Evolutionary conservation across 768 basidiomycete species (phyloP).

Genomic region (Porphyrellus cyaneotinctus): DNA sequence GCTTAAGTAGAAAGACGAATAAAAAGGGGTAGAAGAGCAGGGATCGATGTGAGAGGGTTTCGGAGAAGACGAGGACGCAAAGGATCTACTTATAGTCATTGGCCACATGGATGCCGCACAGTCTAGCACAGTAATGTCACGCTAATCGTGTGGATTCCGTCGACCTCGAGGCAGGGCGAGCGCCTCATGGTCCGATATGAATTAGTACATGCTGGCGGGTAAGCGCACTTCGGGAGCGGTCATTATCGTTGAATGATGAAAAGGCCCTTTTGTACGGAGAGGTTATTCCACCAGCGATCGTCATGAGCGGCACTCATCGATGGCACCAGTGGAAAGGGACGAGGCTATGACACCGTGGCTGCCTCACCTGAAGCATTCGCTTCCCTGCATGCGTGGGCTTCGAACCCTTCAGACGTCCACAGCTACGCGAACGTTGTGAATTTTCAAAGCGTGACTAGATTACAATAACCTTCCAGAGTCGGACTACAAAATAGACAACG

Average conservation of each 20-base stretch:
- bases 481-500: no score
- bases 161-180: neutral
- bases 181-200: neutral
- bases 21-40: slow-evolving; percentile 3
- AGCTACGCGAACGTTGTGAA: no score
- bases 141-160: neutral
- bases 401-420: no score
- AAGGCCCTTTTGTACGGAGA: neutral
- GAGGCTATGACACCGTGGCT: neutral
- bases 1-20: slow-evolving; percentile 5
- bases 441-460: no score
- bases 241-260: neutral
- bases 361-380: neutral
- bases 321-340: neutral
- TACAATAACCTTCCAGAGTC: no score
- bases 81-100: slow-evolving; percentile 17
- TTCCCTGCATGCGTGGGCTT: no score
- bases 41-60: neutral
- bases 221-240: neutral
- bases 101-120: slow-evolving; percentile 15
- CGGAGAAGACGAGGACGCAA: neutral
- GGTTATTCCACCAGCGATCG: neutral
- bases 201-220: neutral
- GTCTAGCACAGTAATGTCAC: no score
- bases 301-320: neutral